Evolutionary conservation across 371 early-diverging fungal genomes (phyloP).

Genomic region (Nematocida sp.): DNA sequence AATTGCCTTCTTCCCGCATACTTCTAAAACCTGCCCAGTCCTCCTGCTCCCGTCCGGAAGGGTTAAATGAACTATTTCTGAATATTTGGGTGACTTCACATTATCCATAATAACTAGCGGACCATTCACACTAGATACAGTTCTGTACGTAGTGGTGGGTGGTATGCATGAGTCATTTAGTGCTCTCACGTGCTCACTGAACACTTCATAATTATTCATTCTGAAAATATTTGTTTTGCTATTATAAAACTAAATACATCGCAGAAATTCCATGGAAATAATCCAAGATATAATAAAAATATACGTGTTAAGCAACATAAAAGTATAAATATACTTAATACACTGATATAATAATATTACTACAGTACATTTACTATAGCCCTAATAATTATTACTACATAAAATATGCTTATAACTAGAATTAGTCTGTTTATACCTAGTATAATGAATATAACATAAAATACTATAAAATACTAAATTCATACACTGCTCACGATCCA

Average conservation of each 20-base stretch:
- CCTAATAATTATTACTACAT: too few relatives aligned
- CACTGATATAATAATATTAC: too few relatives aligned
- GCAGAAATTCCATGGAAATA: too few relatives aligned
- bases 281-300: too few relatives aligned
- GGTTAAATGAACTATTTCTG: conserved; percentile 94
- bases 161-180: conserved; percentile 28
- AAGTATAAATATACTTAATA: too few relatives aligned
- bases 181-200: conserved; percentile 48
- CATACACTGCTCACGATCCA: too few relatives aligned
- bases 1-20: conserved; percentile 91
- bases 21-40: conserved; percentile 96
- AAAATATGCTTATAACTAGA: too few relatives aligned
- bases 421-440: too few relatives aligned
- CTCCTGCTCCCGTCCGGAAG: conserved; percentile 90
- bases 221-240: conserved; percentile 22
- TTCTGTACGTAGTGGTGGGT: conserved; percentile 75
- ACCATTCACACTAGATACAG: conserved; percentile 96
- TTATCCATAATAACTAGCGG: conserved; percentile 97
- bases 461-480: too few relatives aligned
- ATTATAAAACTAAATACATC: neutral
- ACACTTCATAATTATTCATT: conserved; percentile 28
- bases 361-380: too few relatives aligned
- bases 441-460: too few relatives aligned
- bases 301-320: too few relatives aligned
- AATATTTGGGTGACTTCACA: conserved; percentile 92